Evolutionary conservation across 192 early-diverging fungal genomes (phyloP).

Genomic region (Lunasporangiospora selenospora): DNA sequence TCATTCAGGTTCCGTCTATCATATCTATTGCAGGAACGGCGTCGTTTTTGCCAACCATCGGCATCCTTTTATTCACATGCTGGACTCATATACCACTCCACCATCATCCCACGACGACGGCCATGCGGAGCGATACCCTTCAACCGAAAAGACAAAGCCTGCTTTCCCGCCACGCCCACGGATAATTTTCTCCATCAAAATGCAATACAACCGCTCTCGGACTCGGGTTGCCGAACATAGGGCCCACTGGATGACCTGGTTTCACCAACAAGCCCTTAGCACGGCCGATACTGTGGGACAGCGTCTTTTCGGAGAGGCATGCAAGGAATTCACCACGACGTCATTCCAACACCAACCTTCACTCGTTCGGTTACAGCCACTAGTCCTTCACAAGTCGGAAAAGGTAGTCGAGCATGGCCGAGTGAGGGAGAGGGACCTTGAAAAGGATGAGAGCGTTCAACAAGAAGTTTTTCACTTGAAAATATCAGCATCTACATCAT

Average conservation of each 20-base stretch:
- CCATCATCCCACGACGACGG: conserved; percentile 16
- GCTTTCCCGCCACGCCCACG: conserved; percentile 1
- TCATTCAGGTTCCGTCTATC: neutral
- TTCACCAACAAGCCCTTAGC: too few relatives aligned
- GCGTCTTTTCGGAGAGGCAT: too few relatives aligned
- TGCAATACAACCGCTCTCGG: conserved; percentile 13
- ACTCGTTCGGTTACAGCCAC: too few relatives aligned
- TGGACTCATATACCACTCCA: conserved; percentile 8
- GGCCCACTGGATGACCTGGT: too few relatives aligned
- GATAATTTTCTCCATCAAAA: conserved; percentile 38
- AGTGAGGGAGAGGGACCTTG: too few relatives aligned
- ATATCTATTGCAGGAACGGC: conserved; percentile 13
- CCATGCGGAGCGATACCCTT: neutral
- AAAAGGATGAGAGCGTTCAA: too few relatives aligned
- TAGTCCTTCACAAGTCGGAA: too few relatives aligned
- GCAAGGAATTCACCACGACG: too few relatives aligned
- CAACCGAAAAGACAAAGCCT: neutral
- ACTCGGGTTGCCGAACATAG: too few relatives aligned
- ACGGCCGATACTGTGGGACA: too few relatives aligned
- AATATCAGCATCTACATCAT: conserved; percentile 19
- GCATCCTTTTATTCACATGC: conserved; percentile 14
- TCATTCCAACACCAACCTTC: too few relatives aligned
- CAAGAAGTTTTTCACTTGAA: conserved; percentile 14
- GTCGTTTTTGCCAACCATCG: conserved; percentile 17
- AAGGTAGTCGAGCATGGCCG: too few relatives aligned